A percentile compares a stretch with the other conserved stretches of the same genome.
Evolutionary conservation across 2,329 filamentous ascomycete genomes (phyloP).

Genomic region (Fusarium coffeatum): DNA sequence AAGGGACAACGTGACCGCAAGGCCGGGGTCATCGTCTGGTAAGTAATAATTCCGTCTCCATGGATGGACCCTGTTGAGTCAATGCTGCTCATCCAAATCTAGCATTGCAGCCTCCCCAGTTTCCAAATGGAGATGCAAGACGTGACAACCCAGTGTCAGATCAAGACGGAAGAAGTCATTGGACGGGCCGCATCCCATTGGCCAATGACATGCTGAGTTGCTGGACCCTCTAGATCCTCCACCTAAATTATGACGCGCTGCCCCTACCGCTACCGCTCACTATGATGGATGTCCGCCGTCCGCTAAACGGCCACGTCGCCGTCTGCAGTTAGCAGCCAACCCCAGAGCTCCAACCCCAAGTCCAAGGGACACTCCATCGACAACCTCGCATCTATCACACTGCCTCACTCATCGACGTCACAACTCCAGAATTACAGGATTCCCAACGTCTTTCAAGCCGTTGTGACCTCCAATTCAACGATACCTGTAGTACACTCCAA

Average conservation of each 20-base stretch:
- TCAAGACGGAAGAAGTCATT: conserved; percentile 25
- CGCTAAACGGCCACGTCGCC: conserved; percentile 44
- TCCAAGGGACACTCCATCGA: conserved; percentile 12
- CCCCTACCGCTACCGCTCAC: background rate
- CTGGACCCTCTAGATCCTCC: conserved; percentile 28
- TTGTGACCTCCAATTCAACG: conserved; percentile 19
- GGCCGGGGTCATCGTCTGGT: conserved; percentile 18
- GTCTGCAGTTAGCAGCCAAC: conserved; percentile 20
- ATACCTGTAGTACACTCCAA: conserved; percentile 11
- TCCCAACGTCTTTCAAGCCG: conserved; percentile 13
- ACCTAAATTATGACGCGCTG: conserved; percentile 28
- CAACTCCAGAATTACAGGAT: conserved; percentile 30
- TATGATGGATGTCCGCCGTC: background rate
- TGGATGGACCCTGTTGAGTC: conserved; percentile 27
- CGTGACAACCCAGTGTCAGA: conserved; percentile 36
- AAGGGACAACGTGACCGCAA: conserved; percentile 29
- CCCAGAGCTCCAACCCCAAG: conserved; percentile 4
- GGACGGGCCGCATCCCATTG: conserved; percentile 31
- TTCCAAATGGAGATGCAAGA: conserved; percentile 38
- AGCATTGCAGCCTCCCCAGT: conserved; percentile 23
- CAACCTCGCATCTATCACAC: conserved; percentile 39
- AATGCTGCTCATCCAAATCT: conserved; percentile 28
- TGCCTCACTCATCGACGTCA: conserved; percentile 43
- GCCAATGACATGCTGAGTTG: conserved; percentile 20
- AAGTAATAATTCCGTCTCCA: conserved; percentile 11